Evolutionary conservation across 78 protist species (phyloP).

Genomic region (Tieghemostelium lacteum): DNA sequence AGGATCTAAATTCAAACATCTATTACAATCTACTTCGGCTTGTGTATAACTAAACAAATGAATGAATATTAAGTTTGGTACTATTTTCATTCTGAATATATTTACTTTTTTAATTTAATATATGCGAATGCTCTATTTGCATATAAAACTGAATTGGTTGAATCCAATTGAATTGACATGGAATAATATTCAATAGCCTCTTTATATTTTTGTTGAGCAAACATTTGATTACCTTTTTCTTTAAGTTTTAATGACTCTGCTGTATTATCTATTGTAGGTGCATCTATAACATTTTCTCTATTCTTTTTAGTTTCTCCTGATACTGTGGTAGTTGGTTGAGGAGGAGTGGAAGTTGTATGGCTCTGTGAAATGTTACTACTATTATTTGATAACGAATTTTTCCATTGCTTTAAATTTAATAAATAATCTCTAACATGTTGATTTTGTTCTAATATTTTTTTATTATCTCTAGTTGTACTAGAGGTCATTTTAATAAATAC

Average conservation of each 20-base stretch:
- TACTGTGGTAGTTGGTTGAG: neutral
- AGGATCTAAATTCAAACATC: constrained; percentile 53
- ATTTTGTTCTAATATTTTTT: neutral
- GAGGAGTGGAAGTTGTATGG: neutral
- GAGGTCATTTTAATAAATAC: neutral
- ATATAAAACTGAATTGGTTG: constrained; percentile 41
- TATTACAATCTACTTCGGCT: constrained; percentile 50
- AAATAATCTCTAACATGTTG: neutral
- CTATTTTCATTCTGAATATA: neutral
- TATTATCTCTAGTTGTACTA: neutral
- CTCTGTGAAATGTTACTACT: neutral
- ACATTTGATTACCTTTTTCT: constrained; percentile 54
- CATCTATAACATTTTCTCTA: neutral
- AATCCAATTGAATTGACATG: constrained; percentile 37
- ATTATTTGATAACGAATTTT: neutral
- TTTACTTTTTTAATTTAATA: constrained; percentile 63
- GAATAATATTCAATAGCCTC: constrained; percentile 66
- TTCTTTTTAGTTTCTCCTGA: neutral
- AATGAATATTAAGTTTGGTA: neutral
- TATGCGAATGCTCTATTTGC: constrained; percentile 70
- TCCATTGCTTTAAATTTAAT: neutral
- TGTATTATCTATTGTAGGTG: constrained; percentile 4
- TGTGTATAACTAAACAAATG: constrained; percentile 27
- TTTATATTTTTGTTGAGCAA: constrained; percentile 37
- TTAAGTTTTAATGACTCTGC: constrained; percentile 49